Conservation (phyloP, 2,329 filamentous ascomycete genomes). For the Zymoseptoria tritici region DNA sequence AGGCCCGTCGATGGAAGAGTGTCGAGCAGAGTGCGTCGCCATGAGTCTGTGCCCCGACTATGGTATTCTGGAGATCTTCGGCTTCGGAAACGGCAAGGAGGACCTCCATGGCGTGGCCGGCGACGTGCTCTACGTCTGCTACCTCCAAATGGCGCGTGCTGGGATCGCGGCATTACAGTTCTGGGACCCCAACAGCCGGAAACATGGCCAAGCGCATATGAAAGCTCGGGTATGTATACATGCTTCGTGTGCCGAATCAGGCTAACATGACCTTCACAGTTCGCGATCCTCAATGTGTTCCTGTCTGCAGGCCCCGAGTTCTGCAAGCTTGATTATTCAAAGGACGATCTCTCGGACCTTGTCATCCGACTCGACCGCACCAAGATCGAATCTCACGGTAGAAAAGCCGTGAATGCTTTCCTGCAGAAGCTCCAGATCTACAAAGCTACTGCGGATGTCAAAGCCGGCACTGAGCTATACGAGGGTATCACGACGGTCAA, state of each 20-base stretch:
- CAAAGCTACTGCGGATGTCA: slow-evolving; percentile 81
- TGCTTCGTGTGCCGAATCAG: slow-evolving; percentile 2
- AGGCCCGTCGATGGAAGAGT: slow-evolving; percentile 88
- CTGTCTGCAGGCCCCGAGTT: slow-evolving; percentile 80
- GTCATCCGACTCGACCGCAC: slow-evolving; percentile 74
- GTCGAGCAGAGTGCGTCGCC: slow-evolving; percentile 85
- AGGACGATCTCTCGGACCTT: slow-evolving; percentile 64
- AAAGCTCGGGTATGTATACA: slow-evolving; percentile 4
- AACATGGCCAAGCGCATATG: slow-evolving; percentile 67
- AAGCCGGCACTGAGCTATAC: slow-evolving; percentile 71
- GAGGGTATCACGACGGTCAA: slow-evolving; percentile 76
- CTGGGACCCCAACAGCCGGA: slow-evolving; percentile 84
- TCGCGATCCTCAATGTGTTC: slow-evolving; percentile 79
- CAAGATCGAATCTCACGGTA: slow-evolving; percentile 78
- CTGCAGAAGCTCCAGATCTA: slow-evolving; percentile 88
- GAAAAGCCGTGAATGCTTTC: slow-evolving; percentile 76
- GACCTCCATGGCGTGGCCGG: slow-evolving; percentile 72
- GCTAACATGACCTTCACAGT: slow-evolving; percentile 48
- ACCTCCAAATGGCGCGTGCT: slow-evolving; percentile 90
- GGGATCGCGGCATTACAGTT: slow-evolving; percentile 83
- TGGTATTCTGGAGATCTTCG: slow-evolving; percentile 80
- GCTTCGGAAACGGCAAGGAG: slow-evolving; percentile 69
- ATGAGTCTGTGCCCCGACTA: slow-evolving; percentile 90
- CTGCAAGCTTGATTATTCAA: slow-evolving; percentile 68
- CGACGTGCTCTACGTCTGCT: slow-evolving; percentile 79